Evolutionary conservation across 306 rosid species (phyloP), one percentile per base, ranked within the genome.

Genomic region (Corylus heterophylla): DNA sequence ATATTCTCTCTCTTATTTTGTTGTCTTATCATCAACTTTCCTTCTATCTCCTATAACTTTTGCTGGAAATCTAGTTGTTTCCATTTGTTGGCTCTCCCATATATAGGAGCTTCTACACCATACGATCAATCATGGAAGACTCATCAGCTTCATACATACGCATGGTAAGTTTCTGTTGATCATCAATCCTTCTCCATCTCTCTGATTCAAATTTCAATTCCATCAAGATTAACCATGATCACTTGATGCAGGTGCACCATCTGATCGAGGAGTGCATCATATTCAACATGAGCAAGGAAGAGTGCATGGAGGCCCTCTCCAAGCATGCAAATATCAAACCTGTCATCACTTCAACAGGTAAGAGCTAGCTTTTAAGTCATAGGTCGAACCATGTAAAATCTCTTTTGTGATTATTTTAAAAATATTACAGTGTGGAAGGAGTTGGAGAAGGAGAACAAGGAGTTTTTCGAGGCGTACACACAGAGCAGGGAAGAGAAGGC

Each of bases 251-350:
- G 98, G 98, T 95, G 84, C 99, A 95, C 77, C 99, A 87, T 69
- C 22, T 95, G 76, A 95, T 95, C 8, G 99, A 95, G 78, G 97
- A 91, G 92, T 93, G 99, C 73, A 84, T 95, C 7, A 63, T 95
- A 67, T 95, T 95, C 89, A 90, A 93, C 80, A 93, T 93, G 99
- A 88, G 77, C 89, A 91, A 82, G 82, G 99, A 93, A 86, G 94
- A 95, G 71, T 93, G 99, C 94, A 88, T 89, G 97, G 99, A 95
- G 81, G 96, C 98, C 80, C 96, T 95, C 22, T 91, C 93, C 55
- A 93, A 88, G 76, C 98, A 90, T 82, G 99, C 98, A 81, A 91
- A 93, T 64, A 90, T 95, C 82, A 81, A 91, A 11, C 99, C 98
- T 0, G 79, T 89, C 37, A 88, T 95, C n/a, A 95, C 99, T 80